Evolutionary conservation across 306 rosid species (phyloP).

Genomic region (Gastrolobium bilobum): DNA sequence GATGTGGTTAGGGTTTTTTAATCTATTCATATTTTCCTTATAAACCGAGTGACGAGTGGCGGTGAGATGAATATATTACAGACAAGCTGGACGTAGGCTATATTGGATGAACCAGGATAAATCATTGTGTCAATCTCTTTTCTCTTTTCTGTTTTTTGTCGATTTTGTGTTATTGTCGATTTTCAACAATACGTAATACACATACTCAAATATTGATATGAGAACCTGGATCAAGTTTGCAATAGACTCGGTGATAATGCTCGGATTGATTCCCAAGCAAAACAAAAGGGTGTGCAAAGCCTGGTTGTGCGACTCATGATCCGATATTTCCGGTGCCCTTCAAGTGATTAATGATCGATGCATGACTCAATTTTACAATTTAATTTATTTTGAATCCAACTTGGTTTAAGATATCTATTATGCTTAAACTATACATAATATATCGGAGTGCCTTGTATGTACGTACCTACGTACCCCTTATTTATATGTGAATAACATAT

Average conservation of each 20-base stretch:
- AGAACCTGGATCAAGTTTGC: neutral
- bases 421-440: neutral
- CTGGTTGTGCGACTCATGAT: conserved; percentile 22
- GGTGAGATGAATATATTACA: too few species aligned
- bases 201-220: neutral
- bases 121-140: too few species aligned
- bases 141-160: too few species aligned
- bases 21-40: too few species aligned
- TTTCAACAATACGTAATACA: too few species aligned
- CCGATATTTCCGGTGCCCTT: conserved; percentile 23
- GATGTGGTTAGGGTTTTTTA: too few species aligned
- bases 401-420: conserved; percentile 2
- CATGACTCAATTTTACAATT: neutral
- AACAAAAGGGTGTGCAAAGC: neutral
- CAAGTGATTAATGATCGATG: neutral
- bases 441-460: neutral
- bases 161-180: too few species aligned
- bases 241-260: neutral
- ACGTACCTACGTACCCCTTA: neutral
- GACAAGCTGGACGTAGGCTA: too few species aligned
- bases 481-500: neutral
- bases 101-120: too few species aligned
- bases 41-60: too few species aligned
- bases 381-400: neutral
- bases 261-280: neutral